phyloP scores from a whole-genome alignment of 352 stramenopile genomes.

The Globisporangium abappressorium region DNA sequence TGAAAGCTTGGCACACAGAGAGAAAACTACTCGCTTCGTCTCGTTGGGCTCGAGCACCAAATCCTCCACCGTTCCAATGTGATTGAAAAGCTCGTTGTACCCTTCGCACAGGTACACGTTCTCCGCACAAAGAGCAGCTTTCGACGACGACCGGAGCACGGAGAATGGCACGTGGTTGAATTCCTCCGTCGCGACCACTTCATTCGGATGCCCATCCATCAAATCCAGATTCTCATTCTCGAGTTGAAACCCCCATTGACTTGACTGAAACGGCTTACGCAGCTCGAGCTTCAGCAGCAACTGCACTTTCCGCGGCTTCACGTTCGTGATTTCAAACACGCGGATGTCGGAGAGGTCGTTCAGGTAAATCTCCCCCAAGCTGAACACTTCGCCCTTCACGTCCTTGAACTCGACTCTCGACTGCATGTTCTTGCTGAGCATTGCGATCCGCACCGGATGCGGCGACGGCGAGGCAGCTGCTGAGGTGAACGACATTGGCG shows the following conservation, averaged over 20 bases:
- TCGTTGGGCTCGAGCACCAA: conserved; percentile 63
- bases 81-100: conserved; percentile 90
- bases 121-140: conserved; percentile 62
- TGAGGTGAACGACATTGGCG: conserved; percentile 9
- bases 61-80: conserved; percentile 68
- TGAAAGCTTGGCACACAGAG: conserved; percentile 62
- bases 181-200: conserved; percentile 36
- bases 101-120: conserved; percentile 83
- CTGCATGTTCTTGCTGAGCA: conserved; percentile 66
- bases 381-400: conserved; percentile 53
- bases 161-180: conserved; percentile 78
- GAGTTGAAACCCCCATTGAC: conserved; percentile 78
- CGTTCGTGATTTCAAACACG: conserved; percentile 78
- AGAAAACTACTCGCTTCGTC: conserved; percentile 71
- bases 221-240: conserved; percentile 86
- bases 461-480: conserved; percentile 22
- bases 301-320: conserved; percentile 42
- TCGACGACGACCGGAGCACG: conserved; percentile 65
- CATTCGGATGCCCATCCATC: conserved; percentile 36
- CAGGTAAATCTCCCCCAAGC: conserved; percentile 81
- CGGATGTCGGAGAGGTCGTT: conserved; percentile 85
- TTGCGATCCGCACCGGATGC: conserved; percentile 38
- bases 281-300: conserved; percentile 73
- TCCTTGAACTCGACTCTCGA: conserved; percentile 46
- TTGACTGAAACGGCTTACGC: conserved; percentile 79